Evolutionary conservation across 2,329 filamentous ascomycete species (phyloP).

Genomic region (Hypoxylon sp.): DNA sequence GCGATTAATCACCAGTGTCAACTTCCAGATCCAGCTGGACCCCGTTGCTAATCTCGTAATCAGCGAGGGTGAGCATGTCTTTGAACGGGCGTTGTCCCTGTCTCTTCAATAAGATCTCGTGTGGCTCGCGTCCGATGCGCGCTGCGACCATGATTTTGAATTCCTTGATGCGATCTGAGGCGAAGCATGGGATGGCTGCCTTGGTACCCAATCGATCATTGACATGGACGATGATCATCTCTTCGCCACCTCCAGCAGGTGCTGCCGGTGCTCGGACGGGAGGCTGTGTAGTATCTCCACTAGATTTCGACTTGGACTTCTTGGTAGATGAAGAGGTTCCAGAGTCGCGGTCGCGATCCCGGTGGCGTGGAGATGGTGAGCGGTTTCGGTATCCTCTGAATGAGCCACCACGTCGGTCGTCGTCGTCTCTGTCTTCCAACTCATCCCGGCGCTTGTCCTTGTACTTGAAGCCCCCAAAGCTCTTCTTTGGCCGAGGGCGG

Average conservation of each 20-base stretch:
- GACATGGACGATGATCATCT: slow-evolving; percentile 94
- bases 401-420: slow-evolving; percentile 55
- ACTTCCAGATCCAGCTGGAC: slow-evolving; percentile 77
- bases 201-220: slow-evolving; percentile 98
- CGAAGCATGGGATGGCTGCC: slow-evolving; percentile 89
- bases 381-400: slow-evolving; percentile 67
- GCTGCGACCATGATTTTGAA: slow-evolving; percentile 95
- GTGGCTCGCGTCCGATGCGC: slow-evolving; percentile 86
- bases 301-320: slow-evolving; percentile 50
- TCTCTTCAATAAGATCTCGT: slow-evolving; percentile 91
- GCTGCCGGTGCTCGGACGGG: slow-evolving; percentile 50
- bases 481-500: slow-evolving; percentile 50
- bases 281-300: slow-evolving; percentile 53
- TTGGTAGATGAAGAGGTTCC: slow-evolving; percentile 44
- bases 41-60: slow-evolving; percentile 95
- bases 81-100: slow-evolving; percentile 96
- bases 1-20: slow-evolving; percentile 69
- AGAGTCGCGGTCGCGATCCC: slow-evolving; percentile 55
- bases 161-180: slow-evolving; percentile 84
- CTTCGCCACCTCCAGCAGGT: slow-evolving; percentile 64
- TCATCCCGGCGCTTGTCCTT: slow-evolving; percentile 67
- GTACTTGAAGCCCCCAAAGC: slow-evolving; percentile 68
- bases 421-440: slow-evolving; percentile 60
- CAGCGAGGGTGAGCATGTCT: slow-evolving; percentile 86
- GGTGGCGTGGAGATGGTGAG: slow-evolving; percentile 54